These are phyloP conservation scores for Cytospora paraplurivora DNA, from an alignment of 2,329 filamentous ascomycete genomes.

Conservation along the genomic window DNA sequence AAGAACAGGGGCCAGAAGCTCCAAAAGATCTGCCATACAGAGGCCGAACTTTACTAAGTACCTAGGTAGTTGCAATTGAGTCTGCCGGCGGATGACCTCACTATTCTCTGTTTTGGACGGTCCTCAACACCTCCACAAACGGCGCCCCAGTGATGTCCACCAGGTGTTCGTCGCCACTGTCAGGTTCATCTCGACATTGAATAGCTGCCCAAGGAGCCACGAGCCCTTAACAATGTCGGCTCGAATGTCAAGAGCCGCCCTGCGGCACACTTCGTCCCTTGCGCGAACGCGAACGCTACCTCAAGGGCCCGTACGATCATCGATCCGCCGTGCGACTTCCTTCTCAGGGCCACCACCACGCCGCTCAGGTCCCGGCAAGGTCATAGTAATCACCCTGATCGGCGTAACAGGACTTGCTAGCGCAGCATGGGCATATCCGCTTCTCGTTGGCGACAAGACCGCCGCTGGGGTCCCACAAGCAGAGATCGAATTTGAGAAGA, in stretches of 20 bases:
- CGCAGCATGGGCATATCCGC: slow-evolving; percentile 25
- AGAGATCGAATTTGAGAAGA: slow-evolving; percentile 69
- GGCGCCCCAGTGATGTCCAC: slow-evolving; percentile 3
- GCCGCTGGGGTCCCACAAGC: slow-evolving; percentile 42
- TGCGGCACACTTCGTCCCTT: slow-evolving; percentile 16
- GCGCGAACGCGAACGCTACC: slow-evolving; percentile 7
- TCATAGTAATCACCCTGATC: slow-evolving; percentile 12
- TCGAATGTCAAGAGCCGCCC: slow-evolving; percentile 17
- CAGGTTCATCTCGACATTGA: slow-evolving; percentile 3
- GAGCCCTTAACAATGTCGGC: slow-evolving; percentile 18
- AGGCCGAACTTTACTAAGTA: slow-evolving; percentile 26
- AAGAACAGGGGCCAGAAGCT: neutral
- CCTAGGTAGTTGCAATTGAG: slow-evolving; percentile 11
- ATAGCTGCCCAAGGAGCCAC: neutral
- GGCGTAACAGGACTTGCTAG: slow-evolving; percentile 11
- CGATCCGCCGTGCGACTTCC: slow-evolving; percentile 21
- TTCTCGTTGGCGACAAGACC: slow-evolving; percentile 25
- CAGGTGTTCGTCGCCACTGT: neutral
- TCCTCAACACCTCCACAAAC: slow-evolving; percentile 6
- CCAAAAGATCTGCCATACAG: slow-evolving; percentile 21
- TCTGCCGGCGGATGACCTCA: slow-evolving; percentile 24
- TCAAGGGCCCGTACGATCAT: slow-evolving; percentile 11
- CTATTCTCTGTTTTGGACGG: slow-evolving; percentile 15
- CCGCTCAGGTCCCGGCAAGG: slow-evolving; percentile 4
- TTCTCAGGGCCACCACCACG: slow-evolving; percentile 12